These are phyloP conservation scores for Hypoxylon sp. DNA, from an alignment of 2,329 filamentous ascomycete species.

Conservation along the genomic window DNA sequence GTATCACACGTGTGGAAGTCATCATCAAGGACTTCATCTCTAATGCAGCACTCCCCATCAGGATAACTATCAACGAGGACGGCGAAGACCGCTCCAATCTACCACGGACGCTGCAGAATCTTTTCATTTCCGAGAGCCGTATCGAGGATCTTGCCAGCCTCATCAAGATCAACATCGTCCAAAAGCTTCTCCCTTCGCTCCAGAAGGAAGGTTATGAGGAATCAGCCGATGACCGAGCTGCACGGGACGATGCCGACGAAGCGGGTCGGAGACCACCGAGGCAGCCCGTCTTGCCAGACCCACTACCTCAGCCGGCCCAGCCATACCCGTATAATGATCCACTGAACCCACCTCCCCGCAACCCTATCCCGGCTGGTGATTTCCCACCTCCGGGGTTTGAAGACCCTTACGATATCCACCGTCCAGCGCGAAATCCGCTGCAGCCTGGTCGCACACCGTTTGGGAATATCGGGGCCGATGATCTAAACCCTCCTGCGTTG, in stretches of 20 bases:
- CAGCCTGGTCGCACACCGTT: slow-evolving; percentile 63
- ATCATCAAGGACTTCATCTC: slow-evolving; percentile 78
- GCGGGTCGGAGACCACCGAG: slow-evolving; percentile 53
- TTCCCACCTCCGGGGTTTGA: slow-evolving; percentile 92
- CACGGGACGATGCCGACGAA: slow-evolving; percentile 53
- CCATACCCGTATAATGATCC: slow-evolving; percentile 75
- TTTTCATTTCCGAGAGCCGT: slow-evolving; percentile 78
- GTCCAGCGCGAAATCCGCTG: slow-evolving; percentile 63
- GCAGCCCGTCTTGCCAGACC: slow-evolving; percentile 56
- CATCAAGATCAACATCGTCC: slow-evolving; percentile 81
- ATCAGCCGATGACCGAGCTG: slow-evolving; percentile 52
- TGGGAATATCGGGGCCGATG: slow-evolving; percentile 78
- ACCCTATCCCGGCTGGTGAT: slow-evolving; percentile 73
- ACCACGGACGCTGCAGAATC: slow-evolving; percentile 58
- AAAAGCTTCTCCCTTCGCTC: slow-evolving; percentile 80
- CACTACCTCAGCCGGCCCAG: slow-evolving; percentile 66
- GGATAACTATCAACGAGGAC: slow-evolving; percentile 58
- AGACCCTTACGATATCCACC: slow-evolving; percentile 86
- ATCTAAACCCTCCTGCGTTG: slow-evolving; percentile 86
- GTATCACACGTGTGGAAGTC: slow-evolving; percentile 80
- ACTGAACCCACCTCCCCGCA: slow-evolving; percentile 67
- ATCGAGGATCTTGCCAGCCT: slow-evolving; percentile 73
- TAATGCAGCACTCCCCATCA: slow-evolving; percentile 62
- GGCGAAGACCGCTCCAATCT: slow-evolving; percentile 62
- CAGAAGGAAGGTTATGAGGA: slow-evolving; percentile 83